phyloP scores from a whole-genome alignment of 805 yeast species.

The Wickerhamiella lipophila region DNA sequence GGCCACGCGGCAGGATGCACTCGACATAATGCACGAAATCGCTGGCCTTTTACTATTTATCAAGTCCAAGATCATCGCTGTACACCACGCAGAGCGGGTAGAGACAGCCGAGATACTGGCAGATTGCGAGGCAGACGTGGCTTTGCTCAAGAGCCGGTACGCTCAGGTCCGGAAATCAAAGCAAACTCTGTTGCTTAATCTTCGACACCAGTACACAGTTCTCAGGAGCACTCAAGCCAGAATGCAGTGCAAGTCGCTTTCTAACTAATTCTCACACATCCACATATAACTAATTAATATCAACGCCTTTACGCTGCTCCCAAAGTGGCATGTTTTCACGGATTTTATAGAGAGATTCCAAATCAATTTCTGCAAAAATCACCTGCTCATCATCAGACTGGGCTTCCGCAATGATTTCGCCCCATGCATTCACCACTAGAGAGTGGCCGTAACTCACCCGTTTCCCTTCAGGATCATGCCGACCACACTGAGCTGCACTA shows the following conservation, averaged over 20 bases:
- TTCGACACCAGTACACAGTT: background rate
- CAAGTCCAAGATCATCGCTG: conserved; percentile 13
- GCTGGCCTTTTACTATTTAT: conserved; percentile 13
- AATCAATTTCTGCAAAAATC: conserved; percentile 60
- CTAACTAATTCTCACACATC: no score
- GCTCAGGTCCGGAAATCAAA: conserved; percentile 10
- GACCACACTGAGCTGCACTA: conserved; percentile 81
- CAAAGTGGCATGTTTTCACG: conserved; percentile 60
- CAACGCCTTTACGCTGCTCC: conserved; percentile 43
- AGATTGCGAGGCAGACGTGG: conserved; percentile 15
- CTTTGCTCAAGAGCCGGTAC: conserved; percentile 10
- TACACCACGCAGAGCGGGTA: conserved; percentile 9
- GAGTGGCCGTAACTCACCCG: conserved; percentile 81
- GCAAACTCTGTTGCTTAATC: background rate
- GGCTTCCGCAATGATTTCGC: conserved; percentile 61
- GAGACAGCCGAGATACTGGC: conserved; percentile 8
- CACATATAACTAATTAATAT: background rate
- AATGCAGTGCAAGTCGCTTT: no score
- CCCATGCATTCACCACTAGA: conserved; percentile 87
- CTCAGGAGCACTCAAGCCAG: background rate
- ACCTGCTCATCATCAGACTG: conserved; percentile 71
- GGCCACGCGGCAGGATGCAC: conserved; percentile 19
- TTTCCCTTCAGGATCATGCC: conserved; percentile 51
- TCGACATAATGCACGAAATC: conserved; percentile 16
- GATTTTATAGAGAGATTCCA: conserved; percentile 40